phyloP scores from a whole-genome alignment of 2,329 filamentous ascomycete species.

The Penicillium sp. region DNA sequence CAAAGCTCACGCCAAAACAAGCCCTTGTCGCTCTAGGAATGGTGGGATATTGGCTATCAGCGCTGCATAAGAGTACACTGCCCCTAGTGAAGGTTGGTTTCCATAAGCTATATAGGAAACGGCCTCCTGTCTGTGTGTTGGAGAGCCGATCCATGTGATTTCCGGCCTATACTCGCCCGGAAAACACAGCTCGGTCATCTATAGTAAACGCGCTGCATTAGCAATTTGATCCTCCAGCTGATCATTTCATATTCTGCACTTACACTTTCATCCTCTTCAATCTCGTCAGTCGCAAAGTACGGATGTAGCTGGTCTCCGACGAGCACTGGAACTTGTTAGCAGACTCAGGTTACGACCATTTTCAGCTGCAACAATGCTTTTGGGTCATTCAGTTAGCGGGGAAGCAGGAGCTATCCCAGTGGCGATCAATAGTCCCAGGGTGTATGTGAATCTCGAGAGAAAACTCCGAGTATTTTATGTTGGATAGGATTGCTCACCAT shows the following conservation, averaged over 20 bases:
- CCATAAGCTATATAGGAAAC: constrained; percentile 21
- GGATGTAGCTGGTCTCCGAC: background rate
- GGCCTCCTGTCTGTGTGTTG: constrained; percentile 17
- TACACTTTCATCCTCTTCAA: background rate
- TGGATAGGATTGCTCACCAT: background rate
- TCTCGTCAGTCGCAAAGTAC: background rate
- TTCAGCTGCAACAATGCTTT: background rate
- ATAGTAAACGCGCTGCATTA: background rate
- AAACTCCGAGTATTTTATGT: background rate
- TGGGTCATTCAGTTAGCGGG: background rate
- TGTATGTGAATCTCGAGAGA: background rate
- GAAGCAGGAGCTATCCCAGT: background rate
- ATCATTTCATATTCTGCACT: background rate
- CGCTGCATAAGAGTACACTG: constrained; percentile 20
- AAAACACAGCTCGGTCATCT: background rate
- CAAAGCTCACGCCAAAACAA: background rate
- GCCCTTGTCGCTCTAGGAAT: constrained; percentile 3
- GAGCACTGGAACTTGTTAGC: background rate
- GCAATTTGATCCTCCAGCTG: background rate
- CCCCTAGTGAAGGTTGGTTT: constrained; percentile 15
- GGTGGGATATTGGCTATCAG: constrained; percentile 25
- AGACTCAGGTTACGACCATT: background rate
- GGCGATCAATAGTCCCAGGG: background rate
- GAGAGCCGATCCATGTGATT: constrained; percentile 22
- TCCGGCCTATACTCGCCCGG: background rate